Evolutionary conservation across 352 stramenopile species (phyloP).

Genomic region (Globisporangium nagaii): DNA sequence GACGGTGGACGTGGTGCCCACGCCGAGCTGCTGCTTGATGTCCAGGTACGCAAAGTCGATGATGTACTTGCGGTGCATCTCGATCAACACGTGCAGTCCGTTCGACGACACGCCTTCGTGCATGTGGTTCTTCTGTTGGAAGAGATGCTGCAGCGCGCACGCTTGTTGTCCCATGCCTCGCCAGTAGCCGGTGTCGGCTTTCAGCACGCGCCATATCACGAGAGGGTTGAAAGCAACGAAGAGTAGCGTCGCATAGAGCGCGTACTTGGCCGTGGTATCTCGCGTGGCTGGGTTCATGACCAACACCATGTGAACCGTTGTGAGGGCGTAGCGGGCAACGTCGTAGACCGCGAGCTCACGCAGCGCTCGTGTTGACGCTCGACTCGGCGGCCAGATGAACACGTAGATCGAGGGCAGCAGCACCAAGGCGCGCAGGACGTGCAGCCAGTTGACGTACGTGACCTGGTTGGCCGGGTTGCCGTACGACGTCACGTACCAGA

Average conservation of each 20-base stretch:
- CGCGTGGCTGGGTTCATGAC: constrained; percentile 18
- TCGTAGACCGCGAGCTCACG: constrained; percentile 19
- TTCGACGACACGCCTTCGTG: constrained; percentile 31
- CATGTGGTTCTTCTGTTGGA: constrained; percentile 18
- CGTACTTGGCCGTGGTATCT: not conserved
- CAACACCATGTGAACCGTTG: constrained; percentile 15
- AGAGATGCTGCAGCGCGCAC: constrained; percentile 20
- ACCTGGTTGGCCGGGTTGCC: constrained; percentile 8
- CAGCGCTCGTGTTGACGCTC: constrained; percentile 24
- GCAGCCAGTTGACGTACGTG: constrained; percentile 8
- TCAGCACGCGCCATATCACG: constrained; percentile 38
- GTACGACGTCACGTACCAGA: constrained; percentile 14
- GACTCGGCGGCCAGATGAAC: constrained; percentile 20
- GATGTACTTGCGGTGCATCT: constrained; percentile 72
- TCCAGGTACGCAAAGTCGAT: constrained; percentile 70
- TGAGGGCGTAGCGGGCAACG: not conserved
- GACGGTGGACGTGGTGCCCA: no score
- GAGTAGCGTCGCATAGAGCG: constrained; percentile 11
- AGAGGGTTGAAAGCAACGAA: constrained; percentile 24
- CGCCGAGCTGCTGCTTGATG: no score
- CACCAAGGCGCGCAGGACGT: constrained; percentile 13
- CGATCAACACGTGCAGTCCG: constrained; percentile 52
- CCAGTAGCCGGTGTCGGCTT: constrained; percentile 44
- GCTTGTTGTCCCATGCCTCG: constrained; percentile 28
- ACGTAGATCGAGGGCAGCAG: constrained; percentile 24